These are phyloP conservation scores for Backusella macrospora DNA, from an alignment of 192 early-diverging fungal species.

Conservation along the genomic window DNA sequence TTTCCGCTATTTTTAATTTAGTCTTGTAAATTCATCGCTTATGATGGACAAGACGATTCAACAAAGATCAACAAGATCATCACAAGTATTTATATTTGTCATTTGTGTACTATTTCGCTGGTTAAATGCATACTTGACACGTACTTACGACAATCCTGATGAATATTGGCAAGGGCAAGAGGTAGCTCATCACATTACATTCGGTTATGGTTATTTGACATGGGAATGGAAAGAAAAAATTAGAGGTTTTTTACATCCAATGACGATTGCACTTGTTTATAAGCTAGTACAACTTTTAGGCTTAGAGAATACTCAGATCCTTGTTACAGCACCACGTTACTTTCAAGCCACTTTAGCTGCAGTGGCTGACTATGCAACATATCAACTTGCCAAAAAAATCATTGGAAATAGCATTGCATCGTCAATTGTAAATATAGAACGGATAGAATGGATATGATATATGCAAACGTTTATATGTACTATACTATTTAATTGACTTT, in stretches of 20 bases:
- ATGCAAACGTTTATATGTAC: background rate
- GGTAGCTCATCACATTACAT: conserved; percentile 83
- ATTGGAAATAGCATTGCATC: conserved; percentile 33
- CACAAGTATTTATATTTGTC: conserved; percentile 17
- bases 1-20: background rate
- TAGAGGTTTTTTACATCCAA: conserved; percentile 82
- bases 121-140: conserved; percentile 59
- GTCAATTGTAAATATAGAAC: conserved; percentile 26
- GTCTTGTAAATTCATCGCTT: background rate
- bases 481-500: background rate
- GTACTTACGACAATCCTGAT: conserved; percentile 91
- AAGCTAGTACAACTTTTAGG: conserved; percentile 57
- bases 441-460: background rate
- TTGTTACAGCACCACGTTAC: conserved; percentile 78
- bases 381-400: conserved; percentile 58
- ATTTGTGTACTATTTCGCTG: conserved; percentile 53
- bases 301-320: conserved; percentile 64
- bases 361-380: conserved; percentile 74
- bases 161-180: conserved; percentile 98
- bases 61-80: conserved; percentile 10
- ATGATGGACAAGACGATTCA: conserved; percentile 8
- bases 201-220: conserved; percentile 89
- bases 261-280: conserved; percentile 82
- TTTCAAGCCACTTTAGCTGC: conserved; percentile 79
- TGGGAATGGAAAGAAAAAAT: conserved; percentile 92